Base-by-base conservation (phyloP, 768 basidiomycete species). In the Lanmaoa pseudosensibilis region DNA sequence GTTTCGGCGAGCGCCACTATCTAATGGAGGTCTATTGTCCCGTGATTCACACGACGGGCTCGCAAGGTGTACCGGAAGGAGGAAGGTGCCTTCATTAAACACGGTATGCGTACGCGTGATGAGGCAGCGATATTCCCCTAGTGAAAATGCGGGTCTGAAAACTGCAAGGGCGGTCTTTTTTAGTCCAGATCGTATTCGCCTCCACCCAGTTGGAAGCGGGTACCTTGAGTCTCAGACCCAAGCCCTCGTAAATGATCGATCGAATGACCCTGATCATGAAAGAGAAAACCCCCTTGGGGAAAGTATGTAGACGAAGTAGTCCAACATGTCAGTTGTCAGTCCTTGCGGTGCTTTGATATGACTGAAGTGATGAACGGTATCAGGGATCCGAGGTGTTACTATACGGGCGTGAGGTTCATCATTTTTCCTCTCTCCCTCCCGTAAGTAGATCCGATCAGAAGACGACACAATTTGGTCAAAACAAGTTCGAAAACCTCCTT, bases 401-500 rank as follows among this genome's bases (percentile, higher is more conserved):
- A 23, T 10, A 27, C 3, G 21, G 19, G 52, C 37, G 5, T 27
- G 15, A 21, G 21, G 55, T 12, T 32, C 37, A 46, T 2, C 25
- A 15, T 27, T 16, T 21, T 39, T 23, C 32, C 15, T 10, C 19
- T 40, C 5, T 8, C 23, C 55, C 34, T 51, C 25, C 25, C 32
- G 25, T 47, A n/a, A 38, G n/a, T 18, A 52, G 61, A 58, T 65
- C 63, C 50, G 63, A 70, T 68, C 59, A 70, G 69, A 69, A 69
- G 62, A 40, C 52, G 27, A 39, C 43, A 50, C 52, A 15, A 62
- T 71, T 62, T 67, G 69, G 69, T 67, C 37, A 71, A 62, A 69
- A 48, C 40, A 51, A 53, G 44, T 32, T 71, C 67, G 68, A 69
- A 61, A 55, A 41, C 54, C n/a, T 37, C 6, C 45, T 16, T 54